phyloP scores from a whole-genome alignment of 257 asterid species.

The Nicotiana noctiflora region DNA sequence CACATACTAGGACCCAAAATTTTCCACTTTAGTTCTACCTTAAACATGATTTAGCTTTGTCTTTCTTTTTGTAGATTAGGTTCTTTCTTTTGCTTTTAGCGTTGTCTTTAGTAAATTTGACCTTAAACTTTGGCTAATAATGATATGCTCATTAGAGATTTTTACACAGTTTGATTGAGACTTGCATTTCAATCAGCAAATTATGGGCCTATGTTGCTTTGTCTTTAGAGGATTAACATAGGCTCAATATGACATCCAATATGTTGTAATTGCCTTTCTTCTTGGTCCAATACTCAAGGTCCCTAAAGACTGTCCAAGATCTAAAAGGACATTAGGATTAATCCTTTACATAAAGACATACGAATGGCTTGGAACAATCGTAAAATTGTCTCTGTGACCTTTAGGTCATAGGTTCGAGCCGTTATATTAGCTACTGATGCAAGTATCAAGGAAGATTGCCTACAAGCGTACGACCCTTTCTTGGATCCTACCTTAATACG shows the following conservation, averaged over 20 bases:
- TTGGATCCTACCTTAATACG: too few species aligned
- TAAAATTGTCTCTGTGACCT: too few species aligned
- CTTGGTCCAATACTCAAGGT: background rate
- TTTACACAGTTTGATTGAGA: background rate
- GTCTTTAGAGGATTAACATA: background rate
- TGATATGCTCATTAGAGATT: background rate
- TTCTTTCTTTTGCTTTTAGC: constrained; percentile 4
- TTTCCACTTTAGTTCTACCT: background rate
- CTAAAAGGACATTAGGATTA: background rate
- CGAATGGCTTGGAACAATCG: too few species aligned
- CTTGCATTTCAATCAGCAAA: background rate
- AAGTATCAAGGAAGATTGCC: too few species aligned
- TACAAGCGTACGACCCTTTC: too few species aligned
- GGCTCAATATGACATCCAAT: background rate
- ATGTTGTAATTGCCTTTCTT: background rate
- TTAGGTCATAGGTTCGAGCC: too few species aligned
- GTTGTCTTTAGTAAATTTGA: background rate
- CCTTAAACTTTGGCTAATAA: background rate
- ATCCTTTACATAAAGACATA: background rate
- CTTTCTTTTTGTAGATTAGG: background rate
- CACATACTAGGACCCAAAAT: background rate
- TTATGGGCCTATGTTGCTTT: background rate
- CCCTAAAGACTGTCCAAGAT: background rate
- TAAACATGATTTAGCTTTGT: constrained; percentile 1
- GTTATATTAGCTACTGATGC: too few species aligned